Base-by-base conservation (phyloP, 23 red algal species). In the Cyanidioschyzon merolae region DNA sequence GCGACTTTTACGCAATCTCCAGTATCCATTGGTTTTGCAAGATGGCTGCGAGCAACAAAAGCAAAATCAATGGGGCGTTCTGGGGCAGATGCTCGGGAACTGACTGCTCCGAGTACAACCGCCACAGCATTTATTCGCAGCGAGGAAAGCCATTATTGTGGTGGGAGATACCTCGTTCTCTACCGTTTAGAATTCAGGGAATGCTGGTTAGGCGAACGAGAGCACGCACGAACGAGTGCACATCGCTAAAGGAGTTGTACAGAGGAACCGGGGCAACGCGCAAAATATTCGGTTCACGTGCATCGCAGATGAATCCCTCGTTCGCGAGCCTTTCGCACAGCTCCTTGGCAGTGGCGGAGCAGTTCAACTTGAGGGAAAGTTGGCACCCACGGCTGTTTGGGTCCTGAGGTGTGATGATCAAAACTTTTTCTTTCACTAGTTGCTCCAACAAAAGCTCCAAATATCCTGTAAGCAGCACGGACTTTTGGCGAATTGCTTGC, bases 231-330 rank as follows among this genome's bases (percentile, higher is more conserved):
- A 96, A 90, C 45, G 34, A 37, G 37, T 74, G 40, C 24, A 90
- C 83, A 77, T 96, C 92, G 59, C 17, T 57, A 68, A 88, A 96
- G 17, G 87, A 79, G 68, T 90, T 90, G 79, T 96, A 96, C 45
- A 96, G 68, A 2, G 92, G 92, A 80, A 83, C 88, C 0, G 88
- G 87, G 38, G 88, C 84, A 12, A 96, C 85, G 40, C 92, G 79
- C 74, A 96, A 37, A 38, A 96, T 84, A 68, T 96, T 84, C 18
- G 92, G 92, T 35, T 87, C 87, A 37, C 92, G 83, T 34, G 83
- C 74, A 75, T 96, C 92, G 67, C 83, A 88, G 30, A 90, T 68
- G 34, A 96, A 83, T 21, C 87, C 87, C 2, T 50, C 2, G 1
- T 80, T 31, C 37, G 50, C 80, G 0, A 96, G 67, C 54, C 37